Evolutionary conservation across 495 filamentous ascomycete species (phyloP).

Genomic region (Penicillium angulare): DNA sequence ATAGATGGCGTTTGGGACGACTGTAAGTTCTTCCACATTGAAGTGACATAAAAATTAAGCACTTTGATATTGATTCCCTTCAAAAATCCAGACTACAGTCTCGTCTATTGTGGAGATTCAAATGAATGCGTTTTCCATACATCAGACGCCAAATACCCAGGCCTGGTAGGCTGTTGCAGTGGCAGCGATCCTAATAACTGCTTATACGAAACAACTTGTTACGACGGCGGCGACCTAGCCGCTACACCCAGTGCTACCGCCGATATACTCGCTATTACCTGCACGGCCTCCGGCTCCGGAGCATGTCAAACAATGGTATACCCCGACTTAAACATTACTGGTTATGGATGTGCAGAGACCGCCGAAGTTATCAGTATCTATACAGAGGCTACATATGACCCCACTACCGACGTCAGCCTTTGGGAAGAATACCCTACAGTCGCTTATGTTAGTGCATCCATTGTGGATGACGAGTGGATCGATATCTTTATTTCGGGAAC

Average conservation of each 20-base stretch:
- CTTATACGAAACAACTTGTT: slow-evolving; percentile 11
- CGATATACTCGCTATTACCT: slow-evolving; percentile 6
- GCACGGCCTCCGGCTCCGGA: not conserved
- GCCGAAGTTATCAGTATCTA: not conserved
- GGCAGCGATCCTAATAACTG: slow-evolving; percentile 4
- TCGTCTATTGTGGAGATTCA: not conserved
- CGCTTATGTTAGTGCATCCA: not conserved
- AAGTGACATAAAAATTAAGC: too few relatives aligned
- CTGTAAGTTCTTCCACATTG: slow-evolving; percentile 1
- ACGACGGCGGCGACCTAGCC: slow-evolving; percentile 4
- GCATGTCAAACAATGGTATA: slow-evolving; percentile 12
- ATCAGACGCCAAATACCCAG: slow-evolving; percentile 2
- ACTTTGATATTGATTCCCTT: too few relatives aligned
- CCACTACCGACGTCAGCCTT: not conserved
- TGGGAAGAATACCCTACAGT: not conserved
- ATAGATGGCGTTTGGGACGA: slow-evolving; percentile 4
- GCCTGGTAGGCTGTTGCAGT: slow-evolving; percentile 14
- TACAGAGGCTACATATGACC: not conserved
- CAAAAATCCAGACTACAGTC: too few relatives aligned
- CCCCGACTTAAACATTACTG: slow-evolving; percentile 8
- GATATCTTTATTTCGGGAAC: slow-evolving; percentile 2
- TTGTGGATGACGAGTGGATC: slow-evolving; percentile 5
- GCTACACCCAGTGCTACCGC: slow-evolving; percentile 4
- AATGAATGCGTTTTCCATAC: slow-evolving; percentile 16
- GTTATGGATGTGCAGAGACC: slow-evolving; percentile 9